These are phyloP conservation scores for Abrus pulchellus DNA, from an alignment of 306 rosid genomes.

Conservation along the genomic window DNA sequence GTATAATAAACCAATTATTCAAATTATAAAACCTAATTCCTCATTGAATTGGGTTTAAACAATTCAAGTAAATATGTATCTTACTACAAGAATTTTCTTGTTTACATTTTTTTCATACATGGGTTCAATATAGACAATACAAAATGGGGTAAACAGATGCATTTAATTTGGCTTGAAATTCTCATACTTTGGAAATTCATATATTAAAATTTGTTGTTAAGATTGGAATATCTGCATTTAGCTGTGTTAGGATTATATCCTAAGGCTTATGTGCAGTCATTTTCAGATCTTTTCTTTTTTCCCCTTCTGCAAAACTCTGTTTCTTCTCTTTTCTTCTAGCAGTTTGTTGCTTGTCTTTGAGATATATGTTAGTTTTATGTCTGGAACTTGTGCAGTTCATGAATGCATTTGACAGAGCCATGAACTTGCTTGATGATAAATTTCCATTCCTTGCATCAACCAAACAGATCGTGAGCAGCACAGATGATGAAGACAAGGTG, in stretches of 20 bases:
- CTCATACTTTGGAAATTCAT: conserved; percentile 23
- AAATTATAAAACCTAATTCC: conserved; percentile 4
- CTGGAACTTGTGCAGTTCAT: conserved; percentile 73
- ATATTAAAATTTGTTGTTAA: neutral
- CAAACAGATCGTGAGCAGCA: conserved; percentile 89
- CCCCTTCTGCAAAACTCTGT: conserved; percentile 3
- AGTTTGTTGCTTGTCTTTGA: conserved; percentile 34
- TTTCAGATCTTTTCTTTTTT: conserved; percentile 32
- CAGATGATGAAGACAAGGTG: conserved; percentile 86
- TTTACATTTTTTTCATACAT: conserved; percentile 1
- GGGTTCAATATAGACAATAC: neutral
- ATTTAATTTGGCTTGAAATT: neutral
- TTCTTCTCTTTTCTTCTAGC: conserved; percentile 41
- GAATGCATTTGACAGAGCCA: conserved; percentile 93
- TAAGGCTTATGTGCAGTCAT: neutral
- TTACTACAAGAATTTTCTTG: neutral
- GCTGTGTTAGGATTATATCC: neutral
- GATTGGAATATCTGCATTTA: neutral
- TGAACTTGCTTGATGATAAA: conserved; percentile 90
- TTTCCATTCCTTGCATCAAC: conserved; percentile 78
- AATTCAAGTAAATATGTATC: neutral
- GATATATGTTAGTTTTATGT: conserved; percentile 27
- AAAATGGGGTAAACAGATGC: conserved; percentile 1
- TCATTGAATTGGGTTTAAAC: conserved; percentile 16
- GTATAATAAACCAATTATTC: neutral